Conservation (phyloP, 2,329 filamentous ascomycete species). For the Thelonectria discophora region DNA sequence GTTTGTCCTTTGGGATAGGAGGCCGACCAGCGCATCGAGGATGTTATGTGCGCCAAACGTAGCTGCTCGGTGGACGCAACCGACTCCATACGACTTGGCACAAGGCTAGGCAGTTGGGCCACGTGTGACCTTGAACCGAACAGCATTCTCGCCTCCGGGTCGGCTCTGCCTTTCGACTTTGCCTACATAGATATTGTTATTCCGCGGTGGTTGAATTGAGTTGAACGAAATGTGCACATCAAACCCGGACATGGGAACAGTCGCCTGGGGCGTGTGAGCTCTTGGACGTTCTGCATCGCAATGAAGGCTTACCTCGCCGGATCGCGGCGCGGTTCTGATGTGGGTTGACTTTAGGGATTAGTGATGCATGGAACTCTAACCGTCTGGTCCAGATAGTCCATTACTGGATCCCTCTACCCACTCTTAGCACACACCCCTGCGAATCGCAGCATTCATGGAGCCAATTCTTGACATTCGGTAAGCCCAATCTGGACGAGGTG, state of each 20-base stretch:
- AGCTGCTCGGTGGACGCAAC: too few species aligned
- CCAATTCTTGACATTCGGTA: too few species aligned
- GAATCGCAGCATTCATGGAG: too few species aligned
- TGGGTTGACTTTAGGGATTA: too few species aligned
- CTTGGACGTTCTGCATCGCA: neutral
- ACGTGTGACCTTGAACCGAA: neutral
- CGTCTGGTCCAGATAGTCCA: too few species aligned
- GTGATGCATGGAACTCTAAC: too few species aligned
- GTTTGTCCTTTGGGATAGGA: neutral
- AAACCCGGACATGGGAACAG: neutral
- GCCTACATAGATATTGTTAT: neutral
- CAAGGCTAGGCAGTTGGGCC: neutral
- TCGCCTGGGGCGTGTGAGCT: neutral
- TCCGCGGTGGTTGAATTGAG: neutral
- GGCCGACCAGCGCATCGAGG: slow-evolving; percentile 1
- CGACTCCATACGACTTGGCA: too few species aligned
- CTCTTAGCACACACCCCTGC: too few species aligned
- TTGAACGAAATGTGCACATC: neutral
- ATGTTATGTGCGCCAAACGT: neutral
- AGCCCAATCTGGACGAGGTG: too few species aligned
- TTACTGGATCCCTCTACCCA: too few species aligned
- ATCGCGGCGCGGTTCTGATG: neutral
- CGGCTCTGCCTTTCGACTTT: neutral
- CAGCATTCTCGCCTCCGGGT: neutral
- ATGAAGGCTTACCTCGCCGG: neutral